phyloP scores from a whole-genome alignment of 2,329 filamentous ascomycete species.

The Drechslerella stenobrocha region DNA sequence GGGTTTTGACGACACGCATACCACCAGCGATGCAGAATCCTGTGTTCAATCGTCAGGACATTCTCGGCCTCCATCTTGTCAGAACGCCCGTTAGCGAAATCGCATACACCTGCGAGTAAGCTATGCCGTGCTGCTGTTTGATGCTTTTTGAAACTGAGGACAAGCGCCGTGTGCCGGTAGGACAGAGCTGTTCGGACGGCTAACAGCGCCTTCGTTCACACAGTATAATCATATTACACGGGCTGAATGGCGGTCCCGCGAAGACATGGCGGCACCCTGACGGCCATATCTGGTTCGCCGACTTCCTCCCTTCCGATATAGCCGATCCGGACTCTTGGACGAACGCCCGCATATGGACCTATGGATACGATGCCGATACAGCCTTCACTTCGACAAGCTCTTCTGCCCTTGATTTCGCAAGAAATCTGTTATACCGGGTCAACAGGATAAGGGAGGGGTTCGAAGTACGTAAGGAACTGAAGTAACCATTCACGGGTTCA shows the following conservation, averaged over 20 bases:
- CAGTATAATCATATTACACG: constrained; percentile 46
- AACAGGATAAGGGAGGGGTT: constrained; percentile 38
- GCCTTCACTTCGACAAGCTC: constrained; percentile 33
- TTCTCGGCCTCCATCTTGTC: constrained; percentile 39
- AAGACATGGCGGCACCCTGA: constrained; percentile 40
- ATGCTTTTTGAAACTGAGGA: neutral
- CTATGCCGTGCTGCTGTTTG: constrained; percentile 7
- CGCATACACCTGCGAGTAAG: constrained; percentile 47
- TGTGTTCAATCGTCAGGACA: constrained; percentile 43
- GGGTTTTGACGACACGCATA: constrained; percentile 17
- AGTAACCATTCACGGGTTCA: neutral
- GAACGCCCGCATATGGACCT: constrained; percentile 46
- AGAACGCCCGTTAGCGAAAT: constrained; percentile 43
- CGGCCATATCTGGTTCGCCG: constrained; percentile 45
- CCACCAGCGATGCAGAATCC: constrained; percentile 36
- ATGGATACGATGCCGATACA: constrained; percentile 41
- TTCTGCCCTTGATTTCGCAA: constrained; percentile 31
- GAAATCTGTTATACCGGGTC: constrained; percentile 33
- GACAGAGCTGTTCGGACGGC: constrained; percentile 7
- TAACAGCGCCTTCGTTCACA: constrained; percentile 3
- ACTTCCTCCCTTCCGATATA: constrained; percentile 33
- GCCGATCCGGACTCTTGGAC: constrained; percentile 44
- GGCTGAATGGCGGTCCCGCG: constrained; percentile 38
- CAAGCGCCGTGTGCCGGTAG: constrained; percentile 17
- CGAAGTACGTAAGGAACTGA: constrained; percentile 21